Evolutionary conservation across 805 yeast genomes (phyloP).

Genomic region (Kurtzmaniella fragi): DNA sequence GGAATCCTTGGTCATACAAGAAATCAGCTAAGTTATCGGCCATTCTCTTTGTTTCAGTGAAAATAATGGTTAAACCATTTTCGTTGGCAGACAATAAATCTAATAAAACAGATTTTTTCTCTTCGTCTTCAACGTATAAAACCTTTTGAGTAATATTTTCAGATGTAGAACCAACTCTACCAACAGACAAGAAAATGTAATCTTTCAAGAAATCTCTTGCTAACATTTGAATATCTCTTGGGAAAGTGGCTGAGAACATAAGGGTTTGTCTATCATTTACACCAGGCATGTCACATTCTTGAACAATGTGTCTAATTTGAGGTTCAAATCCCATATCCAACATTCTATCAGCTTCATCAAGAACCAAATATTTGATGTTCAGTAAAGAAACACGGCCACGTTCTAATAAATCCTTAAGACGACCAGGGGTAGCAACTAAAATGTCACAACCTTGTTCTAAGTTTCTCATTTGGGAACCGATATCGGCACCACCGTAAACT

Average conservation of each 20-base stretch:
- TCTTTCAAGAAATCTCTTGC: slow-evolving; percentile 96
- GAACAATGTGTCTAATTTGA: slow-evolving; percentile 96
- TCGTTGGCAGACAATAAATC: slow-evolving; percentile 74
- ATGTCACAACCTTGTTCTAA: slow-evolving; percentile 93
- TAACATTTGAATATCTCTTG: slow-evolving; percentile 92
- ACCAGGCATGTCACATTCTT: slow-evolving; percentile 96
- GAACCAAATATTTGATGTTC: slow-evolving; percentile 87
- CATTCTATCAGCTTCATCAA: slow-evolving; percentile 99
- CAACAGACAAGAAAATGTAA: slow-evolving; percentile 93
- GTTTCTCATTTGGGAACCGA: slow-evolving; percentile 79
- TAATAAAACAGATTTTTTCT: slow-evolving; percentile 85
- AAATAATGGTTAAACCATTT: slow-evolving; percentile 83
- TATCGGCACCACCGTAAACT: slow-evolving; percentile 98
- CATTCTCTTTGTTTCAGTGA: slow-evolving; percentile 98
- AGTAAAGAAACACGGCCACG: slow-evolving; percentile 88
- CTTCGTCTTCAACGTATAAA: slow-evolving; percentile 89
- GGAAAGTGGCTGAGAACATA: slow-evolving; percentile 99
- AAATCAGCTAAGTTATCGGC: slow-evolving; percentile 94
- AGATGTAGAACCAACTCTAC: slow-evolving; percentile 98
- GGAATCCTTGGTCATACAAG: slow-evolving; percentile 82
- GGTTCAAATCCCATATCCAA: slow-evolving; percentile 99
- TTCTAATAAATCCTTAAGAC: slow-evolving; percentile 91
- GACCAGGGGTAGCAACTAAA: slow-evolving; percentile 98
- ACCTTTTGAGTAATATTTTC: slow-evolving; percentile 96
- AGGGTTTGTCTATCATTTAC: slow-evolving; percentile 90